Percentiles rank a stretch among this genome's conserved stretches.
These are phyloP conservation scores for Lentinula boryana DNA, from an alignment of 768 basidiomycete genomes.

Conservation along the genomic window DNA sequence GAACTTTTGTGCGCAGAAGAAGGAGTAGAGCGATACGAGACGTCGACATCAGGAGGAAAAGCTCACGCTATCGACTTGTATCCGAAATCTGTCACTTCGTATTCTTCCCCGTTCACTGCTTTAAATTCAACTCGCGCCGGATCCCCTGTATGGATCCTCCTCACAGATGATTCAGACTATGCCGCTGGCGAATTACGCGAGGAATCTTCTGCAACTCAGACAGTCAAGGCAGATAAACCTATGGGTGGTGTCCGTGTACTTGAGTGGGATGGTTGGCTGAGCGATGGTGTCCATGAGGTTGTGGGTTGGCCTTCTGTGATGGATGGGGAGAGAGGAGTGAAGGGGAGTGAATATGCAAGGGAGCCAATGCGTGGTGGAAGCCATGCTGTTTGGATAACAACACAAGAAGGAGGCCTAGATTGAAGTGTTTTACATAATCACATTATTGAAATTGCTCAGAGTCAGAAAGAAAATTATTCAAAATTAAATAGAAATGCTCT, in stretches of 20 bases:
- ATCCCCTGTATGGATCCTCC: constrained; percentile 35
- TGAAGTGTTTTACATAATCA: no score
- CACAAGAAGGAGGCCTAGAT: background rate
- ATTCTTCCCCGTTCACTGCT: background rate
- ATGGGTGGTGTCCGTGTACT: constrained; percentile 36
- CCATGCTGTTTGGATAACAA: constrained; percentile 43
- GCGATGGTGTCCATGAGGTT: constrained; percentile 31
- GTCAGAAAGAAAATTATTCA: no score
- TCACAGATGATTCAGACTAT: constrained; percentile 43
- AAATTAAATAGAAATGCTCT: background rate
- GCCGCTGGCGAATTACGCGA: constrained; percentile 17
- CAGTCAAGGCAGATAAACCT: background rate
- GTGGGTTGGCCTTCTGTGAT: constrained; percentile 31
- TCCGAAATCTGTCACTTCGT: constrained; percentile 18
- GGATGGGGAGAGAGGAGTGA: constrained; percentile 7
- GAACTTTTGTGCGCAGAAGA: background rate
- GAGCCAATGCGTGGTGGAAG: constrained; percentile 37
- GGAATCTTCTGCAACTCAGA: background rate
- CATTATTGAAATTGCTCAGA: no score
- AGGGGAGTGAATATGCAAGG: background rate
- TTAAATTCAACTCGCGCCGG: constrained; percentile 7
- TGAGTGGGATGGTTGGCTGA: constrained; percentile 44
- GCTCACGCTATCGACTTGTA: constrained; percentile 45
- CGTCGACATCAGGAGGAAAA: constrained; percentile 43
- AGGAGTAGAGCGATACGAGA: constrained; percentile 31